Conservation (phyloP, 495 filamentous ascomycete species). For the Aspergillus carlsbadensis region DNA sequence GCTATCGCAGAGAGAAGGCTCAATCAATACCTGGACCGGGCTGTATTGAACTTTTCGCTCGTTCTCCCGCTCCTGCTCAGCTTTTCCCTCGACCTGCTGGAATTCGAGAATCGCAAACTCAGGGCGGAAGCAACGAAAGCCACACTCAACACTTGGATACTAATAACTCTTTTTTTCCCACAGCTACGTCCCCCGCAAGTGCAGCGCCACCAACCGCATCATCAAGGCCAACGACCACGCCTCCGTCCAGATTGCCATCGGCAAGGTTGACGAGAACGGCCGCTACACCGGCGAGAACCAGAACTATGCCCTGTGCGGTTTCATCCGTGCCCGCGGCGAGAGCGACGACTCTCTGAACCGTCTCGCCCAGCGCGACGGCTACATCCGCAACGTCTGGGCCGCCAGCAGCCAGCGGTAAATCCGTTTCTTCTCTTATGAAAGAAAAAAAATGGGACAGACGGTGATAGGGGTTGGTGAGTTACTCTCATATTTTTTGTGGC, state of each 20-base stretch:
- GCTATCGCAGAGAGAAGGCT: not conserved
- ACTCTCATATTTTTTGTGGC: not conserved
- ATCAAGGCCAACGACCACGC: conserved; percentile 99
- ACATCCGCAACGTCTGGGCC: conserved; percentile 95
- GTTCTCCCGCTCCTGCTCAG: no score
- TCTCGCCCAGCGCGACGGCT: conserved; percentile 90
- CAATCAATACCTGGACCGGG: not conserved
- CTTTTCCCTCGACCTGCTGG: no score
- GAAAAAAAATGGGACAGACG: conserved; percentile 14
- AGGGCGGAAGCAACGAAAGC: no score
- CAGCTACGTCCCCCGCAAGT: conserved; percentile 99
- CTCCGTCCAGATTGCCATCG: conserved; percentile 84
- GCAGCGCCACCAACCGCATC: conserved; percentile 92
- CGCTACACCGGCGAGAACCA: conserved; percentile 97
- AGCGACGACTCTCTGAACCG: conserved; percentile 95
- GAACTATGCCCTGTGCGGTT: conserved; percentile 94
- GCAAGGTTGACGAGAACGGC: conserved; percentile 94
- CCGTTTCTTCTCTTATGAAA: conserved; percentile 1
- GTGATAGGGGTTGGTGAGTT: conserved; percentile 34
- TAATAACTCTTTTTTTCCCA: conserved; percentile 22
- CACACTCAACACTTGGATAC: conserved; percentile 5
- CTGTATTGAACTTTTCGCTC: no score
- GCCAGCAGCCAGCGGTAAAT: conserved; percentile 66
- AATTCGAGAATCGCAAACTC: not conserved
- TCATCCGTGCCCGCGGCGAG: conserved; percentile 97